These are phyloP conservation scores for Tuber magnatum DNA, from an alignment of 495 filamentous ascomycete genomes.

Conservation along the genomic window DNA sequence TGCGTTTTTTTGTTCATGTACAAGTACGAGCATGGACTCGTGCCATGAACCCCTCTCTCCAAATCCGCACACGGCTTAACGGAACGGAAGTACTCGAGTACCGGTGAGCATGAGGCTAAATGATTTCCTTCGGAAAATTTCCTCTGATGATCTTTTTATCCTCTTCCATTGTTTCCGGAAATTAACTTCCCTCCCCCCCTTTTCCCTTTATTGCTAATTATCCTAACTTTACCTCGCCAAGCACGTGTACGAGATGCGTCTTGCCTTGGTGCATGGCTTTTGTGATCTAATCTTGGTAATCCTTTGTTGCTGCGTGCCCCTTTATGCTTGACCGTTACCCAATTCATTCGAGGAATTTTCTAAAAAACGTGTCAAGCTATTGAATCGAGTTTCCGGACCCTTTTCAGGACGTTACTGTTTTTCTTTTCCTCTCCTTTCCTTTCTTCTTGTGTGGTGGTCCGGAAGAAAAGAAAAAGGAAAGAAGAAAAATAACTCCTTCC, in stretches of 20 bases:
- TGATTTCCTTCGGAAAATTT: background rate
- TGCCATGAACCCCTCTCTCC: background rate
- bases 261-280: slow-evolving; percentile 35
- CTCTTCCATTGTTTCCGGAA: background rate
- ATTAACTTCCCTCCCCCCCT: background rate
- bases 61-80: background rate
- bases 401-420: background rate
- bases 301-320: slow-evolving; percentile 29
- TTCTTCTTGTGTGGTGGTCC: background rate
- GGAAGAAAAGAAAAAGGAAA: background rate
- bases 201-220: slow-evolving; percentile 6
- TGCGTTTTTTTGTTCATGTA: background rate
- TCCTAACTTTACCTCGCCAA: slow-evolving; percentile 31
- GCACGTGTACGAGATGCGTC: slow-evolving; percentile 34
- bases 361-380: background rate
- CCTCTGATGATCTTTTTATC: background rate
- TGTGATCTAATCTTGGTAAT: slow-evolving; percentile 37
- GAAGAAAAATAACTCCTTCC: background rate
- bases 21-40: background rate
- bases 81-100: background rate
- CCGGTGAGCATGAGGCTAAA: background rate
- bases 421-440: background rate
- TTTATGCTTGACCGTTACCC: slow-evolving; percentile 20
- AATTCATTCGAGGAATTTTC: background rate
- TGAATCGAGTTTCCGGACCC: background rate